Evolutionary conservation across 2,329 filamentous ascomycete genomes (phyloP).

Genomic region (Myriangium duriaei): DNA sequence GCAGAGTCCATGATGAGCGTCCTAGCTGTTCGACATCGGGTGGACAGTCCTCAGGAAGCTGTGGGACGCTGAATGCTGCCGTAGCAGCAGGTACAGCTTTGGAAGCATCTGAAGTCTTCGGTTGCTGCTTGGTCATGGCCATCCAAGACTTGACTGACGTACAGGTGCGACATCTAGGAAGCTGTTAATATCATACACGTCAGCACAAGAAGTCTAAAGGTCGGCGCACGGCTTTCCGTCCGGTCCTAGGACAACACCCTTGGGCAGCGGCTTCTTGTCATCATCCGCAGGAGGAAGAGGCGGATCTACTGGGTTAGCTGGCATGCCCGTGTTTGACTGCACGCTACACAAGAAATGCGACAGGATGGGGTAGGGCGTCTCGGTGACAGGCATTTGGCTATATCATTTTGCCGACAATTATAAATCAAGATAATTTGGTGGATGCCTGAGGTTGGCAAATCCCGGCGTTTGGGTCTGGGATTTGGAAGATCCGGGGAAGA

Average conservation of each 20-base stretch:
- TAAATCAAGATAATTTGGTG: not conserved
- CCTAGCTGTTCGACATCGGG: slow-evolving; percentile 71
- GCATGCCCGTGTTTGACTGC: slow-evolving; percentile 25
- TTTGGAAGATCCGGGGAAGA: too few species aligned
- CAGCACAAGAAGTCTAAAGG: too few species aligned
- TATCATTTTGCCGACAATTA: not conserved
- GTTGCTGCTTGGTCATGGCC: slow-evolving; percentile 42
- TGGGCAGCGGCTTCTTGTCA: slow-evolving; percentile 46
- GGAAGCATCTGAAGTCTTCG: slow-evolving; percentile 16
- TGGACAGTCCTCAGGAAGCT: slow-evolving; percentile 13
- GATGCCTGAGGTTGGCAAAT: slow-evolving; percentile 13
- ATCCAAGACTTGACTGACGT: slow-evolving; percentile 49
- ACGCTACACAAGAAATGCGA: slow-evolving; percentile 27
- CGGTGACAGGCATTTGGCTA: slow-evolving; percentile 23
- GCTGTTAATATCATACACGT: too few species aligned
- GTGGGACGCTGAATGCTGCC: slow-evolving; percentile 10
- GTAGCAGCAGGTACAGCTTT: slow-evolving; percentile 24
- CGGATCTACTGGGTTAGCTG: slow-evolving; percentile 19
- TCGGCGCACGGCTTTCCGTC: slow-evolving; percentile 70
- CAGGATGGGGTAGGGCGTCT: slow-evolving; percentile 26
- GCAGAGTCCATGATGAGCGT: slow-evolving; percentile 80
- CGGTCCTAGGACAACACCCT: slow-evolving; percentile 61
- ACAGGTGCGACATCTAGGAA: slow-evolving; percentile 60
- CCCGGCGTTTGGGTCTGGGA: too few species aligned
- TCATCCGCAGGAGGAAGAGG: slow-evolving; percentile 15